Base-by-base conservation (phyloP, 169 alveolate genomes). In the Plasmodium berghei region DNA sequence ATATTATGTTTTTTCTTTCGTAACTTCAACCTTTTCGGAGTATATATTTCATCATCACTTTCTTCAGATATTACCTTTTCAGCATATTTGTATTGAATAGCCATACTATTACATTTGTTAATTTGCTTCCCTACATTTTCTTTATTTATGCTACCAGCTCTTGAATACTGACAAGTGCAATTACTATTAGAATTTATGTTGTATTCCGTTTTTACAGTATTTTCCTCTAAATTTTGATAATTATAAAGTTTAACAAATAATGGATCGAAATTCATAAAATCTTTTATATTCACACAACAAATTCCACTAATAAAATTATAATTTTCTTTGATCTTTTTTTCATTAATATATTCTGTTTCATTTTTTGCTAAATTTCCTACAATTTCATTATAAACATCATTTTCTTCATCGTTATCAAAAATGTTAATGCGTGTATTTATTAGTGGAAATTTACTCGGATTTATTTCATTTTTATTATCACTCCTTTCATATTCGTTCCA, bases 21-120 rank as follows among this genome's bases (percentile, higher is more conserved):
- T 64, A 63, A 46, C 42, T 75, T 75, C 5, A 75, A 55, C 24
- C 66, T 54, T 66, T 75, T 75, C 4, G 88, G 75, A 18, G 73
- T 75, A 55, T 75, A 75, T 24, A 75, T 75, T 46, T 52, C 88
- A 42, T 75, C 88, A 55, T 75, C 75, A 56, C 88, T 75, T 10
- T 72, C 85, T 22, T 72, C 69, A 12, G 67, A 26, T 46, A 45
- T 5, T 22, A 16, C n/a, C 10, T 18, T 73, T 46, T 26, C 62
- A 34, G 46, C 22, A 16, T 48, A n/a, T 61, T 16, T 66, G 40
- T 3, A 20, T 45, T 46, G 45, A 34, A 2, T 45, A 12, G 75
- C 9, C 42, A 34, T 34, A 4, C 42, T 34, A 34, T 34, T 8
- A 34, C 42, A 34, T 34, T 34, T 34, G 26, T 9, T 54, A 10